Conservation (phyloP, 768 basidiomycete genomes). For the Daedaleopsis nitida region DNA sequence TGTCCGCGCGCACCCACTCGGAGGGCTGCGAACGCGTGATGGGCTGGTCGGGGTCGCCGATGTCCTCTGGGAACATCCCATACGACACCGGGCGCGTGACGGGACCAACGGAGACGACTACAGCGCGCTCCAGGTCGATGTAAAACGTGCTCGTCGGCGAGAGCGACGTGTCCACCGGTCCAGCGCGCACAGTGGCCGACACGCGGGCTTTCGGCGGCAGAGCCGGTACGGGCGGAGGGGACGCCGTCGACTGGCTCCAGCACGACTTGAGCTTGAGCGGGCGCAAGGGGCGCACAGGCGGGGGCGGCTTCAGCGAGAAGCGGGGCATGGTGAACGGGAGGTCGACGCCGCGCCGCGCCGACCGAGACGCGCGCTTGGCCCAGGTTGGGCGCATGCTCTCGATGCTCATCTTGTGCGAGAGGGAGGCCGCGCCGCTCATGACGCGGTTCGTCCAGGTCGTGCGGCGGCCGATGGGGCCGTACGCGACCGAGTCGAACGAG, state of each 20-base stretch:
- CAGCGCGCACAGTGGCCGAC: not conserved
- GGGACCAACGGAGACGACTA: constrained; percentile 20
- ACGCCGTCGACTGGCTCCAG: constrained; percentile 30
- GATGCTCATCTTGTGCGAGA: constrained; percentile 18
- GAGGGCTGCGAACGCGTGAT: constrained; percentile 54
- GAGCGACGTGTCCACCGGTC: constrained; percentile 1
- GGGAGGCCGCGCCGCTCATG: constrained; percentile 23
- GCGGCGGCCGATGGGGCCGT: constrained; percentile 3
- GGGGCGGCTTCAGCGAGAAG: constrained; percentile 30
- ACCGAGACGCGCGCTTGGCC: constrained; percentile 39
- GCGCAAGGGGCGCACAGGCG: constrained; percentile 19
- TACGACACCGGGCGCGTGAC: constrained; percentile 21
- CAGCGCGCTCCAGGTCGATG: constrained; percentile 20
- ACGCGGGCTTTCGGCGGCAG: constrained; percentile 22
- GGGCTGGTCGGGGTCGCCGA: constrained; percentile 53
- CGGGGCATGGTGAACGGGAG: constrained; percentile 44
- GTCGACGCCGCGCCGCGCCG: constrained; percentile 57
- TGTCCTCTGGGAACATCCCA: constrained; percentile 30
- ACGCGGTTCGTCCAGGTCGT: constrained; percentile 24
- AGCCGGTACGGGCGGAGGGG: constrained; percentile 9
- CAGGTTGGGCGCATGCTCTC: constrained; percentile 47
- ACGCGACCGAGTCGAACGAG: not conserved
- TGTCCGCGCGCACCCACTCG: constrained; percentile 35
- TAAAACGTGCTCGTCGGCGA: constrained; percentile 23
- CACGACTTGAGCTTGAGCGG: constrained; percentile 33